Evolutionary conservation across 2,329 filamentous ascomycete species (phyloP).

Genomic region (Alternaria ventricosa): DNA sequence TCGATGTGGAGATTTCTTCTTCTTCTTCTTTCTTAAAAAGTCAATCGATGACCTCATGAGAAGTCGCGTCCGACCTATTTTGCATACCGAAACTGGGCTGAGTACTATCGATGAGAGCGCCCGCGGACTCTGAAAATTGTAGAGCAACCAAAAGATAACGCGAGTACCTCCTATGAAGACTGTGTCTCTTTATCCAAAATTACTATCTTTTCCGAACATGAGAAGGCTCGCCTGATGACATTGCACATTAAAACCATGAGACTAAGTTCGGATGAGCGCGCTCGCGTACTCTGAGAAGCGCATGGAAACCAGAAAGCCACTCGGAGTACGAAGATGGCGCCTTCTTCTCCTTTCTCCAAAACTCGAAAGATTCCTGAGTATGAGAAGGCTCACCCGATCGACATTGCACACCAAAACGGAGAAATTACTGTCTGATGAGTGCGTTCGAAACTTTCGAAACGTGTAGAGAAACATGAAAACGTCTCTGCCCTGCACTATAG

Average conservation of each 20-base stretch:
- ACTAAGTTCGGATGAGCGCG: neutral
- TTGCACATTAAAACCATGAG: neutral
- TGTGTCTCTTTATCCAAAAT: neutral
- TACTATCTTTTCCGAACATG: too few species aligned
- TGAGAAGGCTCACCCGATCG: neutral
- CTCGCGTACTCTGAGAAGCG: neutral
- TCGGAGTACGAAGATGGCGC: neutral
- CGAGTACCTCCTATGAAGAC: neutral
- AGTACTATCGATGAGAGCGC: too few species aligned
- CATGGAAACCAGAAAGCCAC: neutral
- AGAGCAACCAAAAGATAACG: neutral
- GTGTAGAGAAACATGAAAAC: neutral
- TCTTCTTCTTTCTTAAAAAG: too few species aligned
- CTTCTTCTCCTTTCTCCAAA: neutral
- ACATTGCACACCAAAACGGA: neutral
- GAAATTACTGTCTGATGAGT: fast-evolving
- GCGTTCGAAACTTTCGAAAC: neutral
- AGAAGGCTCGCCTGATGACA: neutral
- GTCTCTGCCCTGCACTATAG: neutral
- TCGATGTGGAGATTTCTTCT: too few species aligned
- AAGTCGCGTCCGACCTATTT: neutral
- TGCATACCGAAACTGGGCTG: too few species aligned
- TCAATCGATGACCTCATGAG: too few species aligned
- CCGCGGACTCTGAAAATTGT: too few species aligned
- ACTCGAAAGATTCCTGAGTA: fast-evolving